Conservation (phyloP, 2,329 filamentous ascomycete species). For the Atkinsonella hypoxylon region DNA sequence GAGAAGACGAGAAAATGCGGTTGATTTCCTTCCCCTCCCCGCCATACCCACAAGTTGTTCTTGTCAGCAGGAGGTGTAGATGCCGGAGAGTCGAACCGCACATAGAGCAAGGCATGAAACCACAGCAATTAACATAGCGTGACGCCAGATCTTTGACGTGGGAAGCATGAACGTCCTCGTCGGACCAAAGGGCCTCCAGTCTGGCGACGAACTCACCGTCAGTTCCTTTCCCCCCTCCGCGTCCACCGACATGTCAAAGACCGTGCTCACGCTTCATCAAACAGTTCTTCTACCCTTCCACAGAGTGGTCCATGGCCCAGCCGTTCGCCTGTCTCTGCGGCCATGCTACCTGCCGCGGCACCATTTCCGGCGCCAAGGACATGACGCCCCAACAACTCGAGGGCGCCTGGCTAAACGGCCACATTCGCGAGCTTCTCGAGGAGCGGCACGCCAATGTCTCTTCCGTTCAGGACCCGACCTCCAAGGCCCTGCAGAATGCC, state of each 20-base stretch:
- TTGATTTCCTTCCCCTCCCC: neutral
- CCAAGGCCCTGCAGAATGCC: slow-evolving; percentile 29
- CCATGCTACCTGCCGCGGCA: slow-evolving; percentile 43
- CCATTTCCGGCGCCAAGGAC: slow-evolving; percentile 50
- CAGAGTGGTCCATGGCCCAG: slow-evolving; percentile 64
- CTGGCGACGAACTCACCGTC: slow-evolving; percentile 47
- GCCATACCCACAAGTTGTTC: neutral
- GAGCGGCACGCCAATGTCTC: slow-evolving; percentile 7
- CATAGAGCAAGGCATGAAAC: neutral
- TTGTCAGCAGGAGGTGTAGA: neutral
- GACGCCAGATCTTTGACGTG: slow-evolving; percentile 46
- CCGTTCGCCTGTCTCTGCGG: slow-evolving; percentile 56
- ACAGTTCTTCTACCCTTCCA: slow-evolving; percentile 63
- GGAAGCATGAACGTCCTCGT: slow-evolving; percentile 44
- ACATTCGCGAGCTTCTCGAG: slow-evolving; percentile 45
- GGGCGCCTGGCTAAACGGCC: slow-evolving; percentile 49
- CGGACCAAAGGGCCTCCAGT: slow-evolving; percentile 40
- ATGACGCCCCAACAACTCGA: slow-evolving; percentile 43
- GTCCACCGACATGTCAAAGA: too few relatives aligned
- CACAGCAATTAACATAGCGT: neutral
- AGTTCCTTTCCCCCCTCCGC: slow-evolving; percentile 9
- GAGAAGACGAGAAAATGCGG: too few relatives aligned
- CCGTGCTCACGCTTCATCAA: neutral
- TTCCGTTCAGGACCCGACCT: slow-evolving; percentile 25
- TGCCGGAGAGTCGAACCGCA: neutral